Evolutionary conservation across 495 filamentous ascomycete genomes (phyloP), one percentile per base, ranked within the genome.

Genomic region (Penicillium bovifimosum): DNA sequence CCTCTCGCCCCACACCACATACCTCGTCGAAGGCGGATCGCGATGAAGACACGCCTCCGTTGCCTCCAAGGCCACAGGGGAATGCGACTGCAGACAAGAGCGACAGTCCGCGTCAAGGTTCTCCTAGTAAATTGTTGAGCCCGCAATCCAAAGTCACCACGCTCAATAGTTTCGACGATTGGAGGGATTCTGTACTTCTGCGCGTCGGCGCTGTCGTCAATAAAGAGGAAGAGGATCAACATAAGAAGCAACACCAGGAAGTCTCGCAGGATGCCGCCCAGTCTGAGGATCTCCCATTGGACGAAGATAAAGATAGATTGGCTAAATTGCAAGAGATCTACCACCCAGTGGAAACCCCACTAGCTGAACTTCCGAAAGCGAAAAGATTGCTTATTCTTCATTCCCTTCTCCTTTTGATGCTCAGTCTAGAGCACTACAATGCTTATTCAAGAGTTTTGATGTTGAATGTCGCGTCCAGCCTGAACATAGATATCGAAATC

Each of bases 391-490:
- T 80, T n/a, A 75, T 80, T 44, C 63, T 80, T 11, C 75, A 80
- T 53, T 81, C 84, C 1, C 70, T 92, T 35, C 69, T 96, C 4
- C 74, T 96, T 7, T 67, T 95, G 17, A 58, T 92, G 20, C 74
- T 96, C 17, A 90, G 87, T 6, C 65, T 95, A n/a, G 85, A 93
- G 62, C 80, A 88, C 47, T 95, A 96, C 64, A 77, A 76, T 50
- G 80, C 86, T 9, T 82, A 86, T 46, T 90, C 90, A 5, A 80
- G 90, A 14, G 78, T 91, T 13, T 65, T 95, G 9, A 78, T 96
- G 28, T 63, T 91, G 8, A 74, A 86, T 57, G 66, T 91, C 9
- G 69, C 84, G 8, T 85, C 86, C 8, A 88, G 85, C 13, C 68
- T 96, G 4, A 69, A 77, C 13, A 67, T 96, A 11, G 80, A 83